Percentiles rank a stretch among this genome's conserved stretches.
Conservation (phyloP, 805 yeast species). For the Hanseniaspora guilliermondii region DNA sequence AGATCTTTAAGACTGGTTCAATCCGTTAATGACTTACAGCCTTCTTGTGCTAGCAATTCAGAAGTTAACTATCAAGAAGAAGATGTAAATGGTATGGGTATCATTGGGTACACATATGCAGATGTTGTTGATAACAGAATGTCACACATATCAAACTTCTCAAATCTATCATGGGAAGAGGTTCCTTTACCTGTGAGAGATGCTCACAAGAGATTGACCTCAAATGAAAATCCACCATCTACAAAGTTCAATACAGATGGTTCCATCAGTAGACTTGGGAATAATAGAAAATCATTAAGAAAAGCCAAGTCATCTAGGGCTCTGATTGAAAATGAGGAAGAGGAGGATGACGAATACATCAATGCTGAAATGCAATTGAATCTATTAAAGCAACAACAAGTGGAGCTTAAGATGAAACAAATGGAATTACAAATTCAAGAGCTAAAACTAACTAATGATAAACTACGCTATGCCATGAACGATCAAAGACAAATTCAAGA, state of each 20-base stretch:
- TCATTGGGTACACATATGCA: constrained; percentile 12
- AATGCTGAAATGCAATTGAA: constrained; percentile 87
- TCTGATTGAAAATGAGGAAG: constrained; percentile 46
- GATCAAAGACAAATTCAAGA: constrained; percentile 23
- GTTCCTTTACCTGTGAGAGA: constrained; percentile 12
- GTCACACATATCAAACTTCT: constrained; percentile 12
- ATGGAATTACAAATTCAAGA: constrained; percentile 27
- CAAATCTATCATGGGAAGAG: constrained; percentile 11
- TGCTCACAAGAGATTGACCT: constrained; percentile 8
- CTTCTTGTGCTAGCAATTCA: not conserved
- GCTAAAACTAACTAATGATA: constrained; percentile 26
- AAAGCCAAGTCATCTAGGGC: constrained; percentile 37
- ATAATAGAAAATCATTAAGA: constrained; percentile 5
- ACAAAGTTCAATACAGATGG: not conserved
- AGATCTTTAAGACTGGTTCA: constrained; percentile 11
- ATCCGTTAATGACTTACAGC: constrained; percentile 10
- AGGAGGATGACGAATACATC: constrained; percentile 38
- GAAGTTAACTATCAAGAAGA: not conserved
- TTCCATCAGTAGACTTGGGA: not conserved
- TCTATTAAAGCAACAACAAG: constrained; percentile 12
- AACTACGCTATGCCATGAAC: constrained; percentile 23
- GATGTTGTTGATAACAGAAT: constrained; percentile 13
- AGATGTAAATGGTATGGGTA: constrained; percentile 5
- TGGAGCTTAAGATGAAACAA: constrained; percentile 25
- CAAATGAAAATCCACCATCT: not conserved